Conservation (phyloP, 352 stramenopile species). For the Peronospora farinosa region DNA sequence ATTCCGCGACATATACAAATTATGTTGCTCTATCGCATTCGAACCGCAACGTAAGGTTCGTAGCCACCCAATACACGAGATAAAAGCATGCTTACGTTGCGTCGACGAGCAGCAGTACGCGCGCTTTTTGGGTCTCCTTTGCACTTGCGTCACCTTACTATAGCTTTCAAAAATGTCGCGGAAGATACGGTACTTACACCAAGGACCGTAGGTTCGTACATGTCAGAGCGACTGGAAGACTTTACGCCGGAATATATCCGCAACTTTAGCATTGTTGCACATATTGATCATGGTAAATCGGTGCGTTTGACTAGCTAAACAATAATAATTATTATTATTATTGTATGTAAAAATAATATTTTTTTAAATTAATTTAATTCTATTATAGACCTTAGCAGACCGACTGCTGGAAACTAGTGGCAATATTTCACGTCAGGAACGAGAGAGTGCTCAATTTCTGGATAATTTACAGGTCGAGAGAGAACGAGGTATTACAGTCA, state of each 20-base stretch:
- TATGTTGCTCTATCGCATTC: not conserved
- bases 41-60: not conserved
- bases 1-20: not conserved
- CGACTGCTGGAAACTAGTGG: constrained; percentile 85
- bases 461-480: constrained; percentile 93
- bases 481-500: constrained; percentile 98
- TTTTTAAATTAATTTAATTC: constrained; percentile 1
- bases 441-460: constrained; percentile 77
- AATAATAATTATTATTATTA: not conserved
- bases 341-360: constrained; percentile 6
- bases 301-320: constrained; percentile 30
- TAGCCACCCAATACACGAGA: constrained; percentile 17
- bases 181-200: constrained; percentile 33
- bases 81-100: constrained; percentile 18
- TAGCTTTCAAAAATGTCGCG: constrained; percentile 4
- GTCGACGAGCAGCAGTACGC: constrained; percentile 8
- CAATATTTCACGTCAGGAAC: constrained; percentile 83
- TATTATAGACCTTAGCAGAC: constrained; percentile 77
- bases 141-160: constrained; percentile 10
- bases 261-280: constrained; percentile 89
- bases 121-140: constrained; percentile 5
- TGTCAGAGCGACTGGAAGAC: constrained; percentile 49
- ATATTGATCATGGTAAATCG: constrained; percentile 90
- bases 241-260: constrained; percentile 75
- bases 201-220: constrained; percentile 48